Base-by-base conservation (phyloP, 208 protist species). In the Endotrypanum monterogeii region DNA sequence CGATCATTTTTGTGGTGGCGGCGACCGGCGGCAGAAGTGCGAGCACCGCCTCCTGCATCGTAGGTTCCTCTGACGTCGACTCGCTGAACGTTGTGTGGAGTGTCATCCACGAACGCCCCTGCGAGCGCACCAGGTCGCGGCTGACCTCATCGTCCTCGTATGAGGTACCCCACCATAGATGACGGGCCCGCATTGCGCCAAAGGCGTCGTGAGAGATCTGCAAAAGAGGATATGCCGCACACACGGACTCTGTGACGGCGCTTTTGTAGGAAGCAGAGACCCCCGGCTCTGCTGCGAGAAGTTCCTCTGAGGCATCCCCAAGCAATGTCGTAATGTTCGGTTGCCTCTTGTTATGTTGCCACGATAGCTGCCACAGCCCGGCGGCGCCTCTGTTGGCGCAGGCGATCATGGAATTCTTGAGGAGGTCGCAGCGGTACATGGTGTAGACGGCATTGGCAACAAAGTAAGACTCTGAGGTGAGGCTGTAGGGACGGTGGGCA, bases 1-100 rank as follows among this genome's bases (percentile, higher is more conserved):
- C 52, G 41, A 91, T 77, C 9, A 74, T 67, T 20, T 71, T 39
- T 12, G 51, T 62, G n/a, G 81, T 87, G 25, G 79, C 51, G 12
- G 85, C 75, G 62, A 75, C 83, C 25, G 88, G 85, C 32, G 86
- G 82, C n/a, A 95, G 79, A 8, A 95, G 68, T 39, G 68, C 70
- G 41, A 95, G 73, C 30, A 94, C 79, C 4, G 76, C 78, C 84
- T 86, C 74, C 51, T 89, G 83, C 63, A 35, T 46, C 14, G 41
- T 25, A 39, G 44, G 12, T n/a, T 32, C 63, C 9, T n/a, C 44
- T 30, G 63, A 12, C 46, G 12, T 41, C 11, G 66, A 39, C 20
- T 28, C 50, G n/a, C 46, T 70, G 50, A 68, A 25, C 57, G 5
- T 11, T 28, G 18, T 0, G 68, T 56, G n/a, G 74, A 28, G 73